phyloP scores from a whole-genome alignment of 2,329 filamentous ascomycete genomes.

The Tolypocladium paradoxum region DNA sequence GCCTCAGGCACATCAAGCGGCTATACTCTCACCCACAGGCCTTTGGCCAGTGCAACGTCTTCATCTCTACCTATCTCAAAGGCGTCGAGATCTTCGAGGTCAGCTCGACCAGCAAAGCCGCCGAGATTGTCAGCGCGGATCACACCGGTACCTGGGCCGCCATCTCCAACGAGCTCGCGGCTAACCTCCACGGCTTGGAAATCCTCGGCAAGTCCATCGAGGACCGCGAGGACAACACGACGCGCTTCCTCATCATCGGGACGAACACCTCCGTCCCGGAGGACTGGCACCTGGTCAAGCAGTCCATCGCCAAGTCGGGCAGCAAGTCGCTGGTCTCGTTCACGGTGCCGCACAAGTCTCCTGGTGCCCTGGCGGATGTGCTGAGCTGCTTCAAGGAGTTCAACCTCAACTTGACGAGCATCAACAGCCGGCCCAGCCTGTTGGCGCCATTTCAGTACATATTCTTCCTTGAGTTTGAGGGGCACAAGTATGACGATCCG shows the following conservation, averaged over 20 bases:
- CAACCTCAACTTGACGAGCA: slow-evolving; percentile 76
- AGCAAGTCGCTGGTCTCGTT: slow-evolving; percentile 74
- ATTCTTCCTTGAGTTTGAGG: slow-evolving; percentile 86
- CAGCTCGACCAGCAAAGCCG: slow-evolving; percentile 75
- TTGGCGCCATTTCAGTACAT: slow-evolving; percentile 76
- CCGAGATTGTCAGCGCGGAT: slow-evolving; percentile 59
- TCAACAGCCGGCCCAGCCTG: slow-evolving; percentile 75
- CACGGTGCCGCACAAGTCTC: slow-evolving; percentile 63
- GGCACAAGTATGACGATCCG: slow-evolving; percentile 39
- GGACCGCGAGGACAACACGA: slow-evolving; percentile 66
- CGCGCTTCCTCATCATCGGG: slow-evolving; percentile 62
- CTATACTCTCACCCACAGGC: slow-evolving; percentile 93
- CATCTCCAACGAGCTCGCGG: slow-evolving; percentile 67
- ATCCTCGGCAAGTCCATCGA: slow-evolving; percentile 61
- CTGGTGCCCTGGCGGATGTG: slow-evolving; percentile 75
- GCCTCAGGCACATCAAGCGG: slow-evolving; percentile 54
- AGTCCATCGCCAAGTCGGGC: slow-evolving; percentile 13
- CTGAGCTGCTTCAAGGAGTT: slow-evolving; percentile 66
- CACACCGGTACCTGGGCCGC: slow-evolving; percentile 56
- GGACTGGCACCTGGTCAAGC: slow-evolving; percentile 15
- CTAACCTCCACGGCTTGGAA: slow-evolving; percentile 54
- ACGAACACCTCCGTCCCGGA: slow-evolving; percentile 16
- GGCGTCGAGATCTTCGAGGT: slow-evolving; percentile 73
- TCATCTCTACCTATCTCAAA: slow-evolving; percentile 60
- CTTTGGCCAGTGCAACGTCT: slow-evolving; percentile 78